Evolutionary conservation across 495 filamentous ascomycete species (phyloP).

Genomic region (Talaromyces nanjingensis): DNA sequence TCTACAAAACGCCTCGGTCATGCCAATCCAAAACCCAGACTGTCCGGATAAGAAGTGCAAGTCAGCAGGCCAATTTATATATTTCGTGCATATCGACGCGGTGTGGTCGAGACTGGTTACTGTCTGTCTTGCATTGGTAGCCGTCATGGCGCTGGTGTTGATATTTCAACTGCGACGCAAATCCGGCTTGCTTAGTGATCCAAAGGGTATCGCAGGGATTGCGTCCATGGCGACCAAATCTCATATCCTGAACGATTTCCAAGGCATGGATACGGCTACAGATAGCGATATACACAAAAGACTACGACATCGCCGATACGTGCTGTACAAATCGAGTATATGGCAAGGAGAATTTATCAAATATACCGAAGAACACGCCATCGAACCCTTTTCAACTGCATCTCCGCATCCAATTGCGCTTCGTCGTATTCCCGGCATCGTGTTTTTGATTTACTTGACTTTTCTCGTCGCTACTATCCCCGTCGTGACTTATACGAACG

Average conservation of each 20-base stretch:
- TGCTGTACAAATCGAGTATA: constrained; percentile 61
- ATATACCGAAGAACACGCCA: constrained; percentile 15
- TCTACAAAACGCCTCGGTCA: constrained; percentile 50
- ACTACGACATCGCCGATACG: constrained; percentile 57
- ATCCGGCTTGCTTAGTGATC: constrained; percentile 60
- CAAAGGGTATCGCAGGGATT: constrained; percentile 66
- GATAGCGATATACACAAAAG: constrained; percentile 59
- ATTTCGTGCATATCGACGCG: constrained; percentile 43
- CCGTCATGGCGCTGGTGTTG: constrained; percentile 43
- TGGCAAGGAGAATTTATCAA: constrained; percentile 45
- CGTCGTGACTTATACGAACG: constrained; percentile 48
- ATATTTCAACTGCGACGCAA: constrained; percentile 53
- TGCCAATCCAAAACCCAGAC: constrained; percentile 8
- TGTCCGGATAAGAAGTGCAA: constrained; percentile 6
- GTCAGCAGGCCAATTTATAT: background rate
- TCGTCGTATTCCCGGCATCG: constrained; percentile 48
- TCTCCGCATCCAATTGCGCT: constrained; percentile 68
- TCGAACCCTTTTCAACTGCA: background rate
- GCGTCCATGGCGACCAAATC: constrained; percentile 65
- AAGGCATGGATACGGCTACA: constrained; percentile 58
- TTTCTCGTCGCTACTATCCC: constrained; percentile 45
- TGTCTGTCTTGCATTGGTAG: constrained; percentile 40
- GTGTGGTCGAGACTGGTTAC: constrained; percentile 58
- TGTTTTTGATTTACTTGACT: constrained; percentile 50
- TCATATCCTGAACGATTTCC: constrained; percentile 70